Evolutionary conservation across 106 monocot genomes (phyloP).

Genomic region (Posidonia australis): DNA sequence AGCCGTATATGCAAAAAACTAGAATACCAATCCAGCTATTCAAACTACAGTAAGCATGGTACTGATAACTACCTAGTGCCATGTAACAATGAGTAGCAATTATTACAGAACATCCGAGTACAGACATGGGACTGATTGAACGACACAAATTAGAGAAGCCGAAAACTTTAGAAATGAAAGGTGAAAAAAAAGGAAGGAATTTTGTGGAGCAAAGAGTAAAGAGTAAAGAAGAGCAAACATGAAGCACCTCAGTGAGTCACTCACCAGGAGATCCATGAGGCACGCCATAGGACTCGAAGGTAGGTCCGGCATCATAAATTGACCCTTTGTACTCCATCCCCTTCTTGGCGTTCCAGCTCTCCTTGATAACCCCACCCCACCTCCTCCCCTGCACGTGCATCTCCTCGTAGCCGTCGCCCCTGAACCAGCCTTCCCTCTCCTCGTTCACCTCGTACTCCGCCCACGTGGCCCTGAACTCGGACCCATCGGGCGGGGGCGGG

Average conservation of each 20-base stretch:
- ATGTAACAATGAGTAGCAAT: too few species aligned
- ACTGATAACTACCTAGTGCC: too few species aligned
- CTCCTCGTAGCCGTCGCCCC: conserved; percentile 48
- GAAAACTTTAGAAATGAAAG: not conserved
- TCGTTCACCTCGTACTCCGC: conserved; percentile 53
- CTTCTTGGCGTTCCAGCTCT: conserved; percentile 55
- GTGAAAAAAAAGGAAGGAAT: too few species aligned
- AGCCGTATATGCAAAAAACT: too few species aligned
- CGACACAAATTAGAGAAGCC: too few species aligned
- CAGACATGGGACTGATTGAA: not conserved
- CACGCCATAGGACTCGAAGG: conserved; percentile 86
- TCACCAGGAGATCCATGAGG: conserved; percentile 77
- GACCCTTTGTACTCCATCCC: conserved; percentile 62
- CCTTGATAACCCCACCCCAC: conserved; percentile 64
- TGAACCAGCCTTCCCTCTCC: conserved; percentile 92
- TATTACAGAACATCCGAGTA: too few species aligned
- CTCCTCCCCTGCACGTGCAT: conserved; percentile 97
- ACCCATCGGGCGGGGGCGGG: conserved; percentile 50
- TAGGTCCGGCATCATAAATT: conserved; percentile 73
- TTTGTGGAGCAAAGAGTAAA: not conserved
- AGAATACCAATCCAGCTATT: too few species aligned
- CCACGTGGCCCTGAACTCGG: conserved; percentile 58
- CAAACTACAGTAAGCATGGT: too few species aligned
- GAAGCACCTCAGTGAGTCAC: not conserved
- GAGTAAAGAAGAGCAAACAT: not conserved